Conservation (phyloP, 768 basidiomycete genomes). For the Clavulina sp. region DNA sequence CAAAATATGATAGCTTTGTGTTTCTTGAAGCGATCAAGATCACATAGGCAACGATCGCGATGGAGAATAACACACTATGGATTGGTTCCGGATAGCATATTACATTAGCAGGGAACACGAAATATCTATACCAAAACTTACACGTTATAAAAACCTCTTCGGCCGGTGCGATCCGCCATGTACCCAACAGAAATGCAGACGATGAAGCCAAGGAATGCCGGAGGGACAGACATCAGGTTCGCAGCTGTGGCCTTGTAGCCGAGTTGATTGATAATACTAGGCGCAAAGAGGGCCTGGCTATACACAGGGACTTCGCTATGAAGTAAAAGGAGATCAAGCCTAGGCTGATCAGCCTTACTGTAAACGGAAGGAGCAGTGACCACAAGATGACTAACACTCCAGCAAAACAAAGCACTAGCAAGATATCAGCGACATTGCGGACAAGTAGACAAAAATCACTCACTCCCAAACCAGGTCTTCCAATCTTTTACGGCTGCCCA, state of each 20-base stretch:
- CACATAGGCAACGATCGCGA: slow-evolving; percentile 5
- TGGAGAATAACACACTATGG: too few species aligned
- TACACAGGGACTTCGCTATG: slow-evolving; percentile 8
- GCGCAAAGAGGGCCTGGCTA: slow-evolving; percentile 11
- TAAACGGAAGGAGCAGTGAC: too few species aligned
- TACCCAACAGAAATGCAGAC: slow-evolving; percentile 28
- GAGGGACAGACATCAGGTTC: slow-evolving; percentile 36
- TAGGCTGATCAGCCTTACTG: too few species aligned
- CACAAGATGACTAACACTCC: too few species aligned
- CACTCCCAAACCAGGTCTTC: slow-evolving; percentile 55
- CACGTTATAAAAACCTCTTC: slow-evolving; percentile 17
- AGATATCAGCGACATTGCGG: not conserved
- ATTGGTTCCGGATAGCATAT: too few species aligned
- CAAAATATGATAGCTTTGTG: slow-evolving; percentile 18
- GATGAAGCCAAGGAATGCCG: slow-evolving; percentile 38
- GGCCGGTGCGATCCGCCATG: slow-evolving; percentile 21
- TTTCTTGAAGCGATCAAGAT: not conserved
- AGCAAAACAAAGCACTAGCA: not conserved
- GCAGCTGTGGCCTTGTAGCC: slow-evolving; percentile 35
- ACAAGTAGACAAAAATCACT: not conserved
- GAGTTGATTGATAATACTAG: slow-evolving; percentile 27
- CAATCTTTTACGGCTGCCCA: slow-evolving; percentile 45
- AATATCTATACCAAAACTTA: too few species aligned
- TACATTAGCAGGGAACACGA: too few species aligned
- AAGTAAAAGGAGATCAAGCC: too few species aligned